Conservation (phyloP, 179 eudicot genomes). For the Beta lomatogona region DNA sequence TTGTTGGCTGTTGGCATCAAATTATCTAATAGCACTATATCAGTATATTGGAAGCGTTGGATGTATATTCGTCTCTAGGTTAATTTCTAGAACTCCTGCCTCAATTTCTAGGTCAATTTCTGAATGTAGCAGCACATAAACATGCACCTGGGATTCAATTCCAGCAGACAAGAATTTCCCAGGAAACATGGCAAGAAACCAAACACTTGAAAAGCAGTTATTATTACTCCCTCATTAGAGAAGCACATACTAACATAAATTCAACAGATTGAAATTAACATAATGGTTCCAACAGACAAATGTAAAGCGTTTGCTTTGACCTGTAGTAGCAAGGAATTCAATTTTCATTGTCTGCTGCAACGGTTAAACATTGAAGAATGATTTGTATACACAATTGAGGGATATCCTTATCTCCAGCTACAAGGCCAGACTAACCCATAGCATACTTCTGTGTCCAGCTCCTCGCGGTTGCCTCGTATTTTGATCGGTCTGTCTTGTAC, state of each 20-base stretch:
- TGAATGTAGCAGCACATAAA: no score
- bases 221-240: background rate
- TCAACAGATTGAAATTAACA: conserved; percentile 24
- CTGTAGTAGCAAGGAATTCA: conserved; percentile 7
- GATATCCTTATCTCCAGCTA: conserved; percentile 11
- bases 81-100: no score
- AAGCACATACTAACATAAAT: conserved; percentile 19
- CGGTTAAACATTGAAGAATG: conserved; percentile 33
- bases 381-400: conserved; percentile 29
- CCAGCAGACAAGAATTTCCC: no score
- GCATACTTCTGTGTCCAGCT: conserved; percentile 52
- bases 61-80: no score
- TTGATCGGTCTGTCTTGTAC: conserved; percentile 41
- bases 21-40: background rate
- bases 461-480: conserved; percentile 45
- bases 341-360: conserved; percentile 27
- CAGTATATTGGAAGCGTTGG: background rate
- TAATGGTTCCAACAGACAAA: conserved; percentile 36
- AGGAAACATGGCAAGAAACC: background rate
- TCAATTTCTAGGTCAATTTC: no score
- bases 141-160: no score
- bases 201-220: background rate
- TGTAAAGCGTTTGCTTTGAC: conserved; percentile 28
- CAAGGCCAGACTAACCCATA: conserved; percentile 35
- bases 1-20: background rate